Evolutionary conservation across 2,329 filamentous ascomycete genomes (phyloP).

Genomic region (Raffaelea deltoideospora): DNA sequence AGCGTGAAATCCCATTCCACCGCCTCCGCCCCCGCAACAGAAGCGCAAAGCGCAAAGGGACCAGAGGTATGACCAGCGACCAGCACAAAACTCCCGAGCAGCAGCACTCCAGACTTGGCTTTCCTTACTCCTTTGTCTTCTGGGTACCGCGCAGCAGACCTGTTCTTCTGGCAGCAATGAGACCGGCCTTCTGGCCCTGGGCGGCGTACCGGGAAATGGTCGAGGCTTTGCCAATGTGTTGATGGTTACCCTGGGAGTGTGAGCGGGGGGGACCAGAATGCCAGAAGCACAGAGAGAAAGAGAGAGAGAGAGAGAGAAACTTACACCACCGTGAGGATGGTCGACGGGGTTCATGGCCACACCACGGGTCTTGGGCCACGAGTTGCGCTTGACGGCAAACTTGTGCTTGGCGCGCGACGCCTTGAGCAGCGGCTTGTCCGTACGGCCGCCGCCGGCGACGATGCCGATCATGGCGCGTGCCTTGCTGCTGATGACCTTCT

Average conservation of each 20-base stretch:
- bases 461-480: constrained; percentile 99
- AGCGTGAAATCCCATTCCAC: no score
- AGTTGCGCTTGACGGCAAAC: constrained; percentile 99
- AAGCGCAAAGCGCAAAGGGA: no score
- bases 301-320: constrained; percentile 17
- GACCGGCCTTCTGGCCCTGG: constrained; percentile 99
- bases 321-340: constrained; percentile 88
- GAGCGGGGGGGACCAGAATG: constrained; percentile 23
- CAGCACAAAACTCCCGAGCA: no score
- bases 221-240: constrained; percentile 99
- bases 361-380: constrained; percentile 99
- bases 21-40: no score
- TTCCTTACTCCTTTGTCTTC: constrained; percentile 89
- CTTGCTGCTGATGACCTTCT: constrained; percentile 92
- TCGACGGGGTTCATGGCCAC: constrained; percentile 99
- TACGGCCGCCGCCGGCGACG: constrained; percentile 97
- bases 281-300: not conserved
- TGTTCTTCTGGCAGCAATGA: constrained; percentile 98
- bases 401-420: constrained; percentile 99
- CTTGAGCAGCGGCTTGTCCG: constrained; percentile 99
- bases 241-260: constrained; percentile 79
- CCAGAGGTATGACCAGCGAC: no score
- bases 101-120: not conserved
- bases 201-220: constrained; percentile 97
- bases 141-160: constrained; percentile 99